These are phyloP conservation scores for Andrographis paniculata DNA, from an alignment of 305 asterid genomes.

Conservation along the genomic window DNA sequence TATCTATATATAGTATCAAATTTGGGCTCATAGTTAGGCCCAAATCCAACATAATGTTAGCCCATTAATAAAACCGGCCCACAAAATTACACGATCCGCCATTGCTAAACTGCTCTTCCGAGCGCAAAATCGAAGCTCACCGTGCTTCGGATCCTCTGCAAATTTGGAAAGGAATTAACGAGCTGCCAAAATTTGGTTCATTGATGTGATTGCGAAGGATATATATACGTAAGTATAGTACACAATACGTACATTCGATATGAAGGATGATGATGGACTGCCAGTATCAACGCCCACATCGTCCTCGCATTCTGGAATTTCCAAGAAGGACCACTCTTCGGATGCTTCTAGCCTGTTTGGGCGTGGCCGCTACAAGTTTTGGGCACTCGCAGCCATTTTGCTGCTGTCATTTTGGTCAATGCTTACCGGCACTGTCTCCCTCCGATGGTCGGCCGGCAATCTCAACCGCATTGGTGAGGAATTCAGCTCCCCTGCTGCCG, in stretches of 20 bases:
- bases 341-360: constrained; percentile 33
- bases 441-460: constrained; percentile 40
- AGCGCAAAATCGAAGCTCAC: too few species aligned
- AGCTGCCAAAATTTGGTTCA: too few species aligned
- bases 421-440: constrained; percentile 79
- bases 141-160: too few species aligned
- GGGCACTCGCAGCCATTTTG: constrained; percentile 64
- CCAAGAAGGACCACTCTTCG: constrained; percentile 27
- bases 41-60: too few species aligned
- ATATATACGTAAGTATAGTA: too few species aligned
- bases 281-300: constrained; percentile 67
- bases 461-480: constrained; percentile 42
- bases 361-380: constrained; percentile 70
- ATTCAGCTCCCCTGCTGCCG: constrained; percentile 36
- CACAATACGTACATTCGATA: constrained; percentile 3
- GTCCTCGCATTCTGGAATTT: constrained; percentile 19
- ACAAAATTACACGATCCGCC: too few species aligned
- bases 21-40: too few species aligned
- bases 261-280: constrained; percentile 63
- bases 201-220: too few species aligned
- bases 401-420: constrained; percentile 85
- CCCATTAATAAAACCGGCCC: too few species aligned
- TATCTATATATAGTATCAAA: too few species aligned
- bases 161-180: too few species aligned
- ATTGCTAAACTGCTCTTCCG: too few species aligned